These are phyloP conservation scores for Pulicaria dysenterica DNA, from an alignment of 129 eudicot genomes.

Conservation along the genomic window DNA sequence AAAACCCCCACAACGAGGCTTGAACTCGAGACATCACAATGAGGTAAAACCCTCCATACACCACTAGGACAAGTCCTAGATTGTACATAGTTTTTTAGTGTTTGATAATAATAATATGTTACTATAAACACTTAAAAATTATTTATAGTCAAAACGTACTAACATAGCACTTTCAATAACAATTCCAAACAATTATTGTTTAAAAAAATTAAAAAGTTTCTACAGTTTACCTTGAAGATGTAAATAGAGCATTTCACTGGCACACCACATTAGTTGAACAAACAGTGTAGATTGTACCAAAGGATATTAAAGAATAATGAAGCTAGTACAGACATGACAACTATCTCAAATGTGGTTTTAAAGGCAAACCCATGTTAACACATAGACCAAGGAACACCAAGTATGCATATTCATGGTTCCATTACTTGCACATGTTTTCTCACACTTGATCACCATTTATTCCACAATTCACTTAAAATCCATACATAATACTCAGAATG, in stretches of 20 bases:
- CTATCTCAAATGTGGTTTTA: neutral
- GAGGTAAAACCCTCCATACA: no score
- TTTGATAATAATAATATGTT: no score
- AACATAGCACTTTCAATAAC: no score
- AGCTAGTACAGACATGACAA: conserved; percentile 14
- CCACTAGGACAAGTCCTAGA: no score
- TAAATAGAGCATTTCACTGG: neutral
- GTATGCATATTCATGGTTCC: conserved; percentile 16
- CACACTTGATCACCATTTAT: neutral
- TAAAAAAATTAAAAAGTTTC: neutral
- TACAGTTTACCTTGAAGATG: neutral
- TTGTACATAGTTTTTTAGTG: no score
- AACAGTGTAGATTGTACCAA: neutral
- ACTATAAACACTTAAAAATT: no score
- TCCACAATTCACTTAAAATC: neutral
- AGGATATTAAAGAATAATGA: neutral
- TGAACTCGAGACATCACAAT: no score
- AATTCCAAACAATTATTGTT: no score
- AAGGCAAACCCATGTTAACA: conserved; percentile 28
- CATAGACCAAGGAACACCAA: neutral
- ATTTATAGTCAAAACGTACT: no score
- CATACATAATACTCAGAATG: neutral
- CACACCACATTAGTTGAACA: neutral
- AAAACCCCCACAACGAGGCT: no score
- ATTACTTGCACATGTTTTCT: conserved; percentile 28